Conservation (phyloP, 2,329 filamentous ascomycete genomes). For the Parastagonospora avenae region DNA sequence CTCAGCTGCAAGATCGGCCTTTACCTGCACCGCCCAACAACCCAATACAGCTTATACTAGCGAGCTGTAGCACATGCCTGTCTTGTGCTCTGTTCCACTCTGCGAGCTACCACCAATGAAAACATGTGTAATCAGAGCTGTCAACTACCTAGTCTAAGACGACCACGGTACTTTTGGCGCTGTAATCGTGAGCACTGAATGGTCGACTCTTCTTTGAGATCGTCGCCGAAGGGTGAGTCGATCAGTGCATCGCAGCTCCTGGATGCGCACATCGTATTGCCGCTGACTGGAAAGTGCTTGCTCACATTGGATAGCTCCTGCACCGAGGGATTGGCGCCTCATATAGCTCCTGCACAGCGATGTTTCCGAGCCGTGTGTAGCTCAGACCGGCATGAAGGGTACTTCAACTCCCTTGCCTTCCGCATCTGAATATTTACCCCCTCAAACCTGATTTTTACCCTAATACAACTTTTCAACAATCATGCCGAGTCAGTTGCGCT, state of each 20-base stretch:
- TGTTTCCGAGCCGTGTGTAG: background rate
- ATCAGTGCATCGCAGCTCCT: constrained; percentile 19
- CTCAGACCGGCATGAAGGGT: background rate
- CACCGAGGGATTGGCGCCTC: constrained; percentile 9
- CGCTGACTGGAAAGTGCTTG: constrained; percentile 5
- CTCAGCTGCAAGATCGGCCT: constrained; percentile 5
- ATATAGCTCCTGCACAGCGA: constrained; percentile 2
- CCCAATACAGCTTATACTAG: constrained; percentile 13
- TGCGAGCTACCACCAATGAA: constrained; percentile 22
- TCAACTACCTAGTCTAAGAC: constrained; percentile 8
- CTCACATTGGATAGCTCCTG: constrained; percentile 6
- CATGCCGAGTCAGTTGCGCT: constrained; percentile 47
- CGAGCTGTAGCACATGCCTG: constrained; percentile 9
- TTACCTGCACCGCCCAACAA: constrained; percentile 4
- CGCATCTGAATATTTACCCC: background rate
- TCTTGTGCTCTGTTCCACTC: constrained; percentile 14
- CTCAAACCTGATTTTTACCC: background rate
- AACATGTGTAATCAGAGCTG: constrained; percentile 6
- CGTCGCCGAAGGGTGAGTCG: constrained; percentile 19
- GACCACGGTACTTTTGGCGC: constrained; percentile 8
- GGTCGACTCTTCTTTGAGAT: background rate
- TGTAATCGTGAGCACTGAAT: background rate
- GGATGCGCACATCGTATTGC: constrained; percentile 4
- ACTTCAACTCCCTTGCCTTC: constrained; percentile 1
- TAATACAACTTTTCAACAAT: background rate